Percentiles rank a stretch among this genome's conserved stretches.
phyloP scores from a whole-genome alignment of 2,329 filamentous ascomycete genomes.

The Teratosphaeriaceae sp. region DNA sequence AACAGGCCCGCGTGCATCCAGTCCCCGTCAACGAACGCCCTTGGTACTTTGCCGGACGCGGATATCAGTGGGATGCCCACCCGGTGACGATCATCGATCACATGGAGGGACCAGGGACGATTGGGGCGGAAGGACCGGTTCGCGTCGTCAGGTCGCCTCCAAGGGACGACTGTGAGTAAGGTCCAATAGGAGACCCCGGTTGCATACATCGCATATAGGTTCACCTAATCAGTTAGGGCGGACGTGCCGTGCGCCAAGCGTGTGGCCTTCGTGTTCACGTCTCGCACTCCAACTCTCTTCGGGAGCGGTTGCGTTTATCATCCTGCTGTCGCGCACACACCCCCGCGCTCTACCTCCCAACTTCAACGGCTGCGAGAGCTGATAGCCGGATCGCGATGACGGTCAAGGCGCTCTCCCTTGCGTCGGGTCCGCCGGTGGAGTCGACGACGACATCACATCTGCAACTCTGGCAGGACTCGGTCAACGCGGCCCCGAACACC shows the following conservation, averaged over 20 bases:
- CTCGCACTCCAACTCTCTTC: neutral
- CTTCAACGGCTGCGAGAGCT: neutral
- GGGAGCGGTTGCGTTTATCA: too few species aligned
- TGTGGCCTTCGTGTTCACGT: neutral
- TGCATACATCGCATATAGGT: neutral
- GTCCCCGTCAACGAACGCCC: too few species aligned
- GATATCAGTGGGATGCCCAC: too few species aligned
- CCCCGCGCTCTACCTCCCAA: neutral
- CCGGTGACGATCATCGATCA: too few species aligned
- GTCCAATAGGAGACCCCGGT: neutral
- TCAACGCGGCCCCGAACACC: slow-evolving; percentile 23
- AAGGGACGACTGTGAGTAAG: neutral
- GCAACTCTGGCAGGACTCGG: slow-evolving; percentile 26
- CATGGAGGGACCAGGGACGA: too few species aligned
- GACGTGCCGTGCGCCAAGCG: neutral
- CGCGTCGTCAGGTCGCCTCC: neutral
- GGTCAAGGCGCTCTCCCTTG: slow-evolving; percentile 19
- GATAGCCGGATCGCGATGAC: slow-evolving; percentile 11
- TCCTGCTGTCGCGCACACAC: too few species aligned
- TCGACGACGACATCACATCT: slow-evolving; percentile 23
- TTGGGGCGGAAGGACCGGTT: neutral
- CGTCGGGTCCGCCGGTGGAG: slow-evolving; percentile 20
- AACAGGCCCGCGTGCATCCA: too few species aligned
- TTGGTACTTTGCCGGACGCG: too few species aligned
- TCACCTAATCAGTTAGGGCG: neutral